These are phyloP conservation scores for Allomyces javanicus DNA, from an alignment of 192 early-diverging fungal species.

Conservation along the genomic window DNA sequence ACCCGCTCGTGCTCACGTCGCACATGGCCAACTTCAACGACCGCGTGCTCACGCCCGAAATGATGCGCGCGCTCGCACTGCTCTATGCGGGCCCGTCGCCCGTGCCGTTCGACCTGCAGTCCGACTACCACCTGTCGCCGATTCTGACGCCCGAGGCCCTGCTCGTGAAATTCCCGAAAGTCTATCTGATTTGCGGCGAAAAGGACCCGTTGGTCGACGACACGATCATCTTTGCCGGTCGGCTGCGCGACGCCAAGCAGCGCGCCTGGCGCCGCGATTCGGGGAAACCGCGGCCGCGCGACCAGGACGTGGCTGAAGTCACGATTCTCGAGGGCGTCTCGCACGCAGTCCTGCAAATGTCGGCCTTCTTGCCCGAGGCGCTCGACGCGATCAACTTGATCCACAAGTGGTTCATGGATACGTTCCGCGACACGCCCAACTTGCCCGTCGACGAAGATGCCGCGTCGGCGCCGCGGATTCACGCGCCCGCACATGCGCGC, in stretches of 20 bases:
- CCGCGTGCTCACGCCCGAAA: slow-evolving; percentile 5
- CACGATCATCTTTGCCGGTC: slow-evolving; percentile 73
- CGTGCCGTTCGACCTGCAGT: slow-evolving; percentile 43
- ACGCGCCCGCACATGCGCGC: not conserved
- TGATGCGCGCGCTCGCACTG: slow-evolving; percentile 42
- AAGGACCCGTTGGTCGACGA: slow-evolving; percentile 97
- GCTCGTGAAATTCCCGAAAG: slow-evolving; percentile 73
- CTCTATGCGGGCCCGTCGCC: slow-evolving; percentile 75
- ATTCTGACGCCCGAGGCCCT: slow-evolving; percentile 65
- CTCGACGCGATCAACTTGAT: slow-evolving; percentile 12
- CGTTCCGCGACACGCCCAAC: not conserved
- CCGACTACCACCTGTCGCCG: slow-evolving; percentile 71
- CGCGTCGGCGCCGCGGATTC: not conserved
- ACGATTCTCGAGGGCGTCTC: slow-evolving; percentile 54
- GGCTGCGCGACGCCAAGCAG: slow-evolving; percentile 64
- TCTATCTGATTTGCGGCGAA: slow-evolving; percentile 79
- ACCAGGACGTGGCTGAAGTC: slow-evolving; percentile 33
- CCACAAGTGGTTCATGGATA: not conserved
- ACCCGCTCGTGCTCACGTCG: slow-evolving; percentile 28
- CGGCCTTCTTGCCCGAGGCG: slow-evolving; percentile 50
- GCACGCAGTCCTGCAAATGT: slow-evolving; percentile 48
- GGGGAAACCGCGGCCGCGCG: slow-evolving; percentile 2
- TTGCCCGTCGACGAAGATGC: not conserved
- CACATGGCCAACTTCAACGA: slow-evolving; percentile 62
- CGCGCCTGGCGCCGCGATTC: slow-evolving; percentile 13